A percentile compares a stretch with the other conserved stretches of the same genome.
phyloP scores from a whole-genome alignment of 2,329 filamentous ascomycete species.

The Aureobasidium sp. region DNA sequence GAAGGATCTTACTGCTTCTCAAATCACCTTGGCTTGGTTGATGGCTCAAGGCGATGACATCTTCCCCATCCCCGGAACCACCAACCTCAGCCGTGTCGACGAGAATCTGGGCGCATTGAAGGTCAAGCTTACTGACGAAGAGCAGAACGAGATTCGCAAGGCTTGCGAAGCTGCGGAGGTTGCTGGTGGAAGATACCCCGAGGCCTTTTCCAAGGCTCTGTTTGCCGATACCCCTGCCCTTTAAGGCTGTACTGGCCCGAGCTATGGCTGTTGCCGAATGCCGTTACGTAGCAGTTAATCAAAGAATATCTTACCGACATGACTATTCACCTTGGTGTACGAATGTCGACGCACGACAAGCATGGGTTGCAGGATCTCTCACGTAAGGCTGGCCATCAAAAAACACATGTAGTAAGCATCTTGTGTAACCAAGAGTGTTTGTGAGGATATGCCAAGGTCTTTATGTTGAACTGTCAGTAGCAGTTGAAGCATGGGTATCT shows the following conservation, averaged over 20 bases:
- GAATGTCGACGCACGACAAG: background rate
- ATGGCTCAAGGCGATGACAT: conserved; percentile 43
- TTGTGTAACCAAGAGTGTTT: background rate
- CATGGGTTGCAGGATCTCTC: background rate
- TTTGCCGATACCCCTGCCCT: conserved; percentile 30
- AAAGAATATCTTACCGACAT: background rate
- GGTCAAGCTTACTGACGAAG: conserved; percentile 29
- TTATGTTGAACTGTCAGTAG: background rate
- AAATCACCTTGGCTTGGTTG: conserved; percentile 58
- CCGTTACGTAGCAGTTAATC: background rate
- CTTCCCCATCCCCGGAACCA: conserved; percentile 38
- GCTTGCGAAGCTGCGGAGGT: conserved; percentile 28
- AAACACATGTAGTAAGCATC: background rate
- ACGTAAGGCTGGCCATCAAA: background rate
- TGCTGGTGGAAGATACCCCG: conserved; percentile 32
- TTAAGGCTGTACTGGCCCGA: background rate
- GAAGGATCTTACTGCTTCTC: conserved; percentile 48
- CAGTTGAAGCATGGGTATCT: background rate
- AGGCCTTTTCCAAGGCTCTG: conserved; percentile 24
- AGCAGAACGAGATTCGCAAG: conserved; percentile 30
- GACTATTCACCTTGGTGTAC: too few species aligned
- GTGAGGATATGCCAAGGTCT: background rate
- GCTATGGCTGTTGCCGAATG: background rate
- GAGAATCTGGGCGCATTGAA: conserved; percentile 35
- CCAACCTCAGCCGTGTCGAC: conserved; percentile 37